A percentile compares a stretch with the other conserved stretches of the same genome.
These are phyloP conservation scores for Gynandropsis gynandra DNA, from an alignment of 345 rosid species.

Conservation along the genomic window DNA sequence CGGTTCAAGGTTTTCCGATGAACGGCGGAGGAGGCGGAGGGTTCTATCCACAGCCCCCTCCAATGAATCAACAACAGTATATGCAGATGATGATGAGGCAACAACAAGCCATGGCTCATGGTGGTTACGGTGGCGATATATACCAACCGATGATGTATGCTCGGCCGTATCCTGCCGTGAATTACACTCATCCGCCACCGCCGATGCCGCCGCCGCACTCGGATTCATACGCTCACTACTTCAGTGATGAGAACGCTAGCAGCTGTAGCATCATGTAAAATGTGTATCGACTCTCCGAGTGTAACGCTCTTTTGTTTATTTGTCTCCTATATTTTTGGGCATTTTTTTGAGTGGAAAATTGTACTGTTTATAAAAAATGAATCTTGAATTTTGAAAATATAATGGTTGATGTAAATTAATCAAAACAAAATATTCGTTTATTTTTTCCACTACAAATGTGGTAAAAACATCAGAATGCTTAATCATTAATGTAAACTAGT, in stretches of 20 bases:
- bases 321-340: background rate
- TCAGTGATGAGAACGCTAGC: conserved; percentile 84
- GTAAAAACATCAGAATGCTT: no score
- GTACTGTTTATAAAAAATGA: no score
- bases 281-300: conserved; percentile 16
- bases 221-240: conserved; percentile 59
- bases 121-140: conserved; percentile 55
- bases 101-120: conserved; percentile 33
- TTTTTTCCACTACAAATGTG: no score
- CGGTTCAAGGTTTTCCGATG: conserved; percentile 79
- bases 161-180: conserved; percentile 43
- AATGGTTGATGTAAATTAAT: no score
- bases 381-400: no score
- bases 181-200: conserved; percentile 55
- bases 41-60: conserved; percentile 28
- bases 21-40: conserved; percentile 49
- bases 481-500: no score
- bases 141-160: conserved; percentile 83
- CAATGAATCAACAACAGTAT: conserved; percentile 40
- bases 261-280: conserved; percentile 87
- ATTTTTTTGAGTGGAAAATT: no score
- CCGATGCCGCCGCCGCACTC: conserved; percentile 40
- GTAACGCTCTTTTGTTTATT: conserved; percentile 19
- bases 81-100: conserved; percentile 38
- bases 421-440: no score